Base-by-base conservation (phyloP, 1,284 basidiomycete species). In the Inonotus hispidus region DNA sequence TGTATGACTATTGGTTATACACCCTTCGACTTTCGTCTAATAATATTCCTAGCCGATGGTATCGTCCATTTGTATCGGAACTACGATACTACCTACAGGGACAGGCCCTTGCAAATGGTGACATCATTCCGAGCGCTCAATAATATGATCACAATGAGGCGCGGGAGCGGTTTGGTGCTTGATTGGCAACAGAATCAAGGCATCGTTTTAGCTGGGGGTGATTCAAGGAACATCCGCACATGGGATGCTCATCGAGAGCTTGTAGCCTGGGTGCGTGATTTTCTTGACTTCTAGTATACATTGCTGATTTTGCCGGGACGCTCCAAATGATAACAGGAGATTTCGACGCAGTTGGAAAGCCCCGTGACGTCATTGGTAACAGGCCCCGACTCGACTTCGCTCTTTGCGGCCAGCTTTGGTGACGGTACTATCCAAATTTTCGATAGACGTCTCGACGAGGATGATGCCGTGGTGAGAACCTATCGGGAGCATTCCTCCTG, bases 201-300 rank as follows among this genome's bases (percentile, higher is more conserved):
- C 0, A 86, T 87, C 43, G 76, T 99, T 35, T 77, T 98, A 13
- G 88, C 94, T 11, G 93, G 92, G 10, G 97, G 97, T 6, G 96
- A 99, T 73, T 91, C 93, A 54, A 85, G 88, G 60, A 87, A 90
- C 38, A 88, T 99, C 62, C 83, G 94, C 56, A 82, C 95, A 1
- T 99, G 97, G 97, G 96, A 99, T 72, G 95, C 95, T 11, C 88
- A 93, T 67, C 90, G 92, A 13, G 96, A 99, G 74, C 84, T 85
- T 23, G 88, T 91, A 68, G 77, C 92, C 38, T 75, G 91, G 74
- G 93, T 94, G 67, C 68, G 87, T 68, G 38, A 29, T 14, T 25
- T 21, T 32, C 45, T 27, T 16, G 23, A 56, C 49, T 60, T 38
- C 37, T 16, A 8, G 8, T 55, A 13, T 25, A 21, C 50, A 13